Evolutionary conservation across 331 rosid genomes (phyloP).

Genomic region (Dryas integrifolia): DNA sequence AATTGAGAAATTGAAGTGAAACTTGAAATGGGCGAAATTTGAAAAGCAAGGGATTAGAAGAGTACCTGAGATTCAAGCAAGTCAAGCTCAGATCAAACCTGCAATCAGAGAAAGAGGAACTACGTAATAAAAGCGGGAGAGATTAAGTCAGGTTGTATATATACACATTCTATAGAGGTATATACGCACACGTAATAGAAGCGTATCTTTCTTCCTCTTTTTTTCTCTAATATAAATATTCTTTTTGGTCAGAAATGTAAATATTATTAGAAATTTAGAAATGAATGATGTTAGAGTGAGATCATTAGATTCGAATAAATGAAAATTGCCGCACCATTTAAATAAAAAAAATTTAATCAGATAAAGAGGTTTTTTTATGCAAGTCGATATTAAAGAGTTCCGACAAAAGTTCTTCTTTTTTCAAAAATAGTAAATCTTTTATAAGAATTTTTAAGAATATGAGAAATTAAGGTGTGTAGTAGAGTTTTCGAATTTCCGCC

Average conservation of each 20-base stretch:
- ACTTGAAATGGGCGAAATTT: background rate
- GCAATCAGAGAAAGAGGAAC: background rate
- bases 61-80: slow-evolving; percentile 17
- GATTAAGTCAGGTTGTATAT: background rate
- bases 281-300: too few relatives aligned
- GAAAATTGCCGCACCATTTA: too few relatives aligned
- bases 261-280: background rate
- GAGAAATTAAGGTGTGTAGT: too few relatives aligned
- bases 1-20: background rate
- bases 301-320: too few relatives aligned
- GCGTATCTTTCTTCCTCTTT: background rate
- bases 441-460: too few relatives aligned
- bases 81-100: background rate
- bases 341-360: too few relatives aligned
- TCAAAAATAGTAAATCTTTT: too few relatives aligned
- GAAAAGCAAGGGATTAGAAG: background rate
- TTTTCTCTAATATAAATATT: background rate
- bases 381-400: too few relatives aligned
- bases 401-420: too few relatives aligned
- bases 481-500: too few relatives aligned
- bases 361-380: too few relatives aligned
- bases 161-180: background rate
- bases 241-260: background rate
- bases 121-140: slow-evolving; percentile 11
- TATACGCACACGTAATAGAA: background rate